Evolutionary conservation across 805 yeast species (phyloP).

Genomic region (Maudiozyma turicensis): DNA sequence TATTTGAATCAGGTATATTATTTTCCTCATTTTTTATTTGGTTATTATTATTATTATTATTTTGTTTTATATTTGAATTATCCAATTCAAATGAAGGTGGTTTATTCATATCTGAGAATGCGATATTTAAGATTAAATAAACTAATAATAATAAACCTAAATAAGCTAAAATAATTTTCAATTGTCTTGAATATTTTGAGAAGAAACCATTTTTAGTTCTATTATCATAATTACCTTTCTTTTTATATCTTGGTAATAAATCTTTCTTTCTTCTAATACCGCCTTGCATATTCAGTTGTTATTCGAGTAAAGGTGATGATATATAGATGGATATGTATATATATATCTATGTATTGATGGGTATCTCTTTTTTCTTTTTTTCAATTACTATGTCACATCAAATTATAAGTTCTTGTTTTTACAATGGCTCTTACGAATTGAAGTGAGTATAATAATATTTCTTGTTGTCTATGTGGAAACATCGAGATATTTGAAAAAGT

Average conservation of each 20-base stretch:
- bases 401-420: no score
- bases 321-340: not conserved
- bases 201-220: constrained; percentile 20
- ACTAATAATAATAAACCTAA: constrained; percentile 27
- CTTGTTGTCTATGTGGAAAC: no score
- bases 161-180: constrained; percentile 35
- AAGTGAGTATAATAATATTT: no score
- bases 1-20: no score
- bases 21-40: no score
- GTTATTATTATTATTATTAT: not conserved
- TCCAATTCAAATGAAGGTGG: constrained; percentile 24
- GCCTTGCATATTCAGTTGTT: constrained; percentile 21
- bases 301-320: no score
- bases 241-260: constrained; percentile 34
- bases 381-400: no score
- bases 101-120: constrained; percentile 11
- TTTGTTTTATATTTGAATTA: constrained; percentile 1
- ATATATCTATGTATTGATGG: not conserved
- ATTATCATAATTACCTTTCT: constrained; percentile 4
- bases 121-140: constrained; percentile 24
- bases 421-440: no score
- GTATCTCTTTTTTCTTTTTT: no score
- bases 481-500: no score
- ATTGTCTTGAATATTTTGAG: constrained; percentile 35
- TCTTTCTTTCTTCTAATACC: constrained; percentile 28